phyloP scores from a whole-genome alignment of 1,284 basidiomycete species.

The Ganoderma boninense region DNA sequence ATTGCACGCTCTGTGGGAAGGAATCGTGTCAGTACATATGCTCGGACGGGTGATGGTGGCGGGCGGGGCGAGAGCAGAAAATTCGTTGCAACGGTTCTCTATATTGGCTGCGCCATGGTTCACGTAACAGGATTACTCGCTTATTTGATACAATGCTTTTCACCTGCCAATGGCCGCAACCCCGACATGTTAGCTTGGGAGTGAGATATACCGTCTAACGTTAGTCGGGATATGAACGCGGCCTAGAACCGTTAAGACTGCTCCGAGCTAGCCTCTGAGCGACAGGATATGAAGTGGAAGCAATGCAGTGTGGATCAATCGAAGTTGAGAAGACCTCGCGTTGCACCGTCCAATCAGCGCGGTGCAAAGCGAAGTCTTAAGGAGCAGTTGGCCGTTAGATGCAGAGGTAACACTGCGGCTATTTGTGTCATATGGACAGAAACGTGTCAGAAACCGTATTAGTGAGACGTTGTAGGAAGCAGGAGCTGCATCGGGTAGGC shows the following conservation, averaged over 20 bases:
- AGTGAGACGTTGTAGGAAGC: background rate
- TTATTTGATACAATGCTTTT: background rate
- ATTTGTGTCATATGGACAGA: background rate
- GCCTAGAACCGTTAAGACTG: background rate
- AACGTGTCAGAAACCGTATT: background rate
- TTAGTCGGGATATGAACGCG: background rate
- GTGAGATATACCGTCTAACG: background rate
- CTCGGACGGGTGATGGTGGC: background rate
- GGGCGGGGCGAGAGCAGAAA: background rate
- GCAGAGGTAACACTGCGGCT: background rate
- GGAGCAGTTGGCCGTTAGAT: background rate
- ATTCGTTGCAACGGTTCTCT: background rate
- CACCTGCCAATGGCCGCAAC: background rate
- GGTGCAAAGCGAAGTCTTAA: background rate
- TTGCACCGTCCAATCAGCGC: background rate
- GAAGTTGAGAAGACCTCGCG: background rate
- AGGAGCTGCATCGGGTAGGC: background rate
- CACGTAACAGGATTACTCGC: background rate
- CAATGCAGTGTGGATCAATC: background rate
- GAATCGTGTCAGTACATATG: background rate
- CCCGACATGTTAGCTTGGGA: background rate
- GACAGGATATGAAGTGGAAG: background rate
- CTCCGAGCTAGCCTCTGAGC: background rate
- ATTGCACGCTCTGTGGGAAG: background rate
- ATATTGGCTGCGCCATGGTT: slow-evolving; percentile 2